Evolutionary conservation across 441 rosid species (phyloP), one percentile per base, ranked within the genome.

Genomic region (Dalechampia spathulata): DNA sequence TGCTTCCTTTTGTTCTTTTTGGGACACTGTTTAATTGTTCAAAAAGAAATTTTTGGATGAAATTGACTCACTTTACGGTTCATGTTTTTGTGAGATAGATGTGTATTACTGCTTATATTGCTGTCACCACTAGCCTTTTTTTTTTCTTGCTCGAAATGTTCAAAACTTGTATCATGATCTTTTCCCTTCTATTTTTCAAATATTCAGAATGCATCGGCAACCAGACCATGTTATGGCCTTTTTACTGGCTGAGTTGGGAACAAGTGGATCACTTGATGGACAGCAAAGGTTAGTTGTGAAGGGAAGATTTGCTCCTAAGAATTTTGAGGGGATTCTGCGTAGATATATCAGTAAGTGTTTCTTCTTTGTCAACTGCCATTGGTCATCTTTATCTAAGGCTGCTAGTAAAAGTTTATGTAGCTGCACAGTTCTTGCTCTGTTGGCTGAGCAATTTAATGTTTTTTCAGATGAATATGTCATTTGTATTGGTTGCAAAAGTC

Each of bases 401-500:
- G 36, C 10, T 30, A 30, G 8, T 30, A 30, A 3, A 23, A 3
- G 25, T 22, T 34, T 11, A 46, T 43, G 27, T 37, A 15, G 19
- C 27, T 20, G 32, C 34, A 15, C 44, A 21, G 6, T 20, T 15
- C 5, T 30, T 30, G 34, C 34, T 30, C 34, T 30, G 34, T 30
- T 30, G 34, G 16, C 43, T 36, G 9, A 28, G 41, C 26, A 45
- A 47, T 49, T 14, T 38, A 30, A 30, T 14, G 10, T 49, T 7
- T 59, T 67, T 58, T 36, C 75, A 88, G 96, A 83, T 74, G 83
- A 83, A 51, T 86, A 86, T 66, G 92, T 89, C 28, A 76, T 83
- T 58, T 89, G 95, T 73, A 68, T 80, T 64, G 86, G 92, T 52
- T 89, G 96, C 76, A 86, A 82, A 69, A 82, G 87, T 79, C 92